These are phyloP conservation scores for Penicillium sp. DNA, from an alignment of 2,329 filamentous ascomycete genomes.

Conservation along the genomic window DNA sequence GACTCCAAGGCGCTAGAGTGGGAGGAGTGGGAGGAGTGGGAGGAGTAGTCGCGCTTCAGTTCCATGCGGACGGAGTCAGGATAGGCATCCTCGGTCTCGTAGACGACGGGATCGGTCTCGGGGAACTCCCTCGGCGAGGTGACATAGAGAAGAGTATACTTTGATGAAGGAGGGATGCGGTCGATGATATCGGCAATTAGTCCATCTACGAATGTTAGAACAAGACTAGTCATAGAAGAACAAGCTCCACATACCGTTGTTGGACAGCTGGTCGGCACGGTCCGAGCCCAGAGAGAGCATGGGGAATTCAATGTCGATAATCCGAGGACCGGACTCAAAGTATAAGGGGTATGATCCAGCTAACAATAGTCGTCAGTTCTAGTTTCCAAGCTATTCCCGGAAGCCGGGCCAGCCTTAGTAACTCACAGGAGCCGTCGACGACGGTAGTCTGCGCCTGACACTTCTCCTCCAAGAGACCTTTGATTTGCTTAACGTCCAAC, in stretches of 20 bases:
- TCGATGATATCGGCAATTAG: slow-evolving; percentile 53
- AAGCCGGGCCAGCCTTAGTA: slow-evolving; percentile 12
- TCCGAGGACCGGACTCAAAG: slow-evolving; percentile 44
- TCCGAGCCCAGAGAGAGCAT: slow-evolving; percentile 42
- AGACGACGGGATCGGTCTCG: slow-evolving; percentile 47
- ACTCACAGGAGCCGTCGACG: slow-evolving; percentile 51
- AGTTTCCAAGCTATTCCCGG: slow-evolving; percentile 2
- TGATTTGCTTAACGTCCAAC: slow-evolving; percentile 50
- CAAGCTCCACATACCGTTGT: slow-evolving; percentile 44
- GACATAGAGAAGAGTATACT: slow-evolving; percentile 76
- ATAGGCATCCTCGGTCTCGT: slow-evolving; percentile 63
- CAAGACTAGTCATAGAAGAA: background rate
- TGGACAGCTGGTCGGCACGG: slow-evolving; percentile 45
- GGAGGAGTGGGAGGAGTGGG: slow-evolving; percentile 32
- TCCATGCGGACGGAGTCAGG: slow-evolving; percentile 68
- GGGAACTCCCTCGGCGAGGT: slow-evolving; percentile 60
- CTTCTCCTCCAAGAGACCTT: slow-evolving; percentile 47
- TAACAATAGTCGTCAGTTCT: slow-evolving; percentile 30
- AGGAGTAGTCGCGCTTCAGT: slow-evolving; percentile 66
- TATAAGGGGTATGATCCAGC: slow-evolving; percentile 46
- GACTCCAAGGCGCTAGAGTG: slow-evolving; percentile 39
- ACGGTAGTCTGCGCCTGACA: slow-evolving; percentile 52
- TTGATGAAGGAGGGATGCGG: slow-evolving; percentile 52
- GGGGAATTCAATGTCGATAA: slow-evolving; percentile 52
- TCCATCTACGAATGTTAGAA: slow-evolving; percentile 43